phyloP scores from a whole-genome alignment of 441 rosid genomes.

The Raphanus hybrid region DNA sequence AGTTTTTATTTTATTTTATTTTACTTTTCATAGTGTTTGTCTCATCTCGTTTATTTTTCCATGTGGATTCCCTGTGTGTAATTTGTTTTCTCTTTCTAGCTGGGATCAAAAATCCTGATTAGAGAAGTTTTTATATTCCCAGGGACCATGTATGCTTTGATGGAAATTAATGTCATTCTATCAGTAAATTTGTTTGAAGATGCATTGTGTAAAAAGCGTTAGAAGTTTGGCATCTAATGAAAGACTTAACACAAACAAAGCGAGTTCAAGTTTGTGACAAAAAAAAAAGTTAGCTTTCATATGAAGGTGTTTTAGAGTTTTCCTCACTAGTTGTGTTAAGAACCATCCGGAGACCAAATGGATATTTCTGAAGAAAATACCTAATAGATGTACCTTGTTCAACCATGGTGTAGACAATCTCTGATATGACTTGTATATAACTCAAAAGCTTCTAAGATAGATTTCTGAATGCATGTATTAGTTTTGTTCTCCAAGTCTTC shows the following conservation, averaged over 20 bases:
- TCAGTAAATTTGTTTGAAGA: constrained; percentile 24
- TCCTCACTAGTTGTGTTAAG: too few species aligned
- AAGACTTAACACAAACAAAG: neutral
- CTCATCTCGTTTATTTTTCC: constrained; percentile 19
- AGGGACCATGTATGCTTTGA: constrained; percentile 38
- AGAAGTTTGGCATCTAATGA: neutral
- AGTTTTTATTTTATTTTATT: neutral
- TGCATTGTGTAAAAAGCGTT: neutral
- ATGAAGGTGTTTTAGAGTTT: too few species aligned
- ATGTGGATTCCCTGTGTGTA: constrained; percentile 39
- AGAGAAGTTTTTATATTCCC: constrained; percentile 41
- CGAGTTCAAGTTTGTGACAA: neutral
- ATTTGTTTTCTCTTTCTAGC: constrained; percentile 38
- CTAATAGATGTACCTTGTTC: too few species aligned
- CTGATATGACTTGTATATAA: too few species aligned
- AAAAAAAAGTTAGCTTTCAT: too few species aligned
- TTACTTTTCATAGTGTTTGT: neutral
- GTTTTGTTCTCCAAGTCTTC: too few species aligned
- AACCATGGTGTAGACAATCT: too few species aligned
- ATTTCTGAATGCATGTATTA: too few species aligned
- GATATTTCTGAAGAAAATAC: too few species aligned
- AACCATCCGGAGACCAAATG: too few species aligned
- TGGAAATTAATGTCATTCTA: constrained; percentile 24
- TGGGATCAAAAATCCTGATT: constrained; percentile 33
- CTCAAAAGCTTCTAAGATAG: too few species aligned